Percentiles rank a stretch among this genome's conserved stretches.
Evolutionary conservation across 2,329 filamentous ascomycete genomes (phyloP).

Genomic region (Pseudogymnoascus sp.): DNA sequence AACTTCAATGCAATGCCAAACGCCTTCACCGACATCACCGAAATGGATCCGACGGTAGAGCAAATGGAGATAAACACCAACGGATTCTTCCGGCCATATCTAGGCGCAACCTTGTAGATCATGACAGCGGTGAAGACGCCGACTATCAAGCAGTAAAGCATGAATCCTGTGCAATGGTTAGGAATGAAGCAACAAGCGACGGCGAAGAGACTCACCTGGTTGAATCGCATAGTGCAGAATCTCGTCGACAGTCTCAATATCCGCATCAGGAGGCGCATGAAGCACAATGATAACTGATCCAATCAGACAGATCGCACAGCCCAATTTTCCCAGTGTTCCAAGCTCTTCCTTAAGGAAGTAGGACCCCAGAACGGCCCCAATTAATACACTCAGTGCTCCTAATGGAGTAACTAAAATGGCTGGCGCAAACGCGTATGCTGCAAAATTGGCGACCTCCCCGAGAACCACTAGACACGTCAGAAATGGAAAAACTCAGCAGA

Average conservation of each 20-base stretch:
- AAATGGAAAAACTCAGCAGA: neutral
- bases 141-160: slow-evolving; percentile 75
- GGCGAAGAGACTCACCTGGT: slow-evolving; percentile 55
- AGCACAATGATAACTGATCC: slow-evolving; percentile 96
- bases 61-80: slow-evolving; percentile 96
- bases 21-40: slow-evolving; percentile 98
- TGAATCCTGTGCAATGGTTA: slow-evolving; percentile 56
- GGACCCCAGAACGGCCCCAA: slow-evolving; percentile 86
- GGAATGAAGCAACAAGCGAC: neutral
- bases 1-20: slow-evolving; percentile 97
- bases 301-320: slow-evolving; percentile 91
- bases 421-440: slow-evolving; percentile 94
- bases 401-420: slow-evolving; percentile 97
- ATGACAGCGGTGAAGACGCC: slow-evolving; percentile 79
- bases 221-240: slow-evolving; percentile 85
- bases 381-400: slow-evolving; percentile 86
- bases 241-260: slow-evolving; percentile 83
- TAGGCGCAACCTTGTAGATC: slow-evolving; percentile 90
- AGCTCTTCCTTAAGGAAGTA: slow-evolving; percentile 89
- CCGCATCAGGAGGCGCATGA: slow-evolving; percentile 88
- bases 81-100: slow-evolving; percentile 89
- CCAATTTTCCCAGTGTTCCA: slow-evolving; percentile 84
- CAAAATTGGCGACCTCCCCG: slow-evolving; percentile 94
- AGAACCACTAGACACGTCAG: slow-evolving; percentile 59
- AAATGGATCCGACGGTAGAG: slow-evolving; percentile 92